Percentiles rank a stretch among this genome's conserved stretches.
Conservation (phyloP, 495 filamentous ascomycete genomes). For the Antarctomyces pellizariae region DNA sequence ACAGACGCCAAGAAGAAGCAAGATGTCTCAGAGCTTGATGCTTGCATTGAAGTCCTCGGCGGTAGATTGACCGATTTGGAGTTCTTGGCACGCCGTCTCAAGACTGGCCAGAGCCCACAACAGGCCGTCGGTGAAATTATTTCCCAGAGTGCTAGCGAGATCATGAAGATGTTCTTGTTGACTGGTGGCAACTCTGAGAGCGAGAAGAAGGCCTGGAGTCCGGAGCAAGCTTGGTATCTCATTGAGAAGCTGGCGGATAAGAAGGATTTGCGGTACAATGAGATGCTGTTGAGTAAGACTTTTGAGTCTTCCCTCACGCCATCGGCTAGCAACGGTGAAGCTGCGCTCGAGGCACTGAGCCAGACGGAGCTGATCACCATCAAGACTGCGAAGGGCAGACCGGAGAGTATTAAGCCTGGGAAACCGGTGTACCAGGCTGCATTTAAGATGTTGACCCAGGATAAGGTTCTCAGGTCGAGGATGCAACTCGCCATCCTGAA, state of each 20-base stretch:
- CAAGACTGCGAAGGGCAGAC: slow-evolving; percentile 46
- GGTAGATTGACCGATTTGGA: slow-evolving; percentile 87
- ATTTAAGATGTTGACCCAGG: slow-evolving; percentile 44
- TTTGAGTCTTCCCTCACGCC: slow-evolving; percentile 31
- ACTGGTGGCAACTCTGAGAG: slow-evolving; percentile 15
- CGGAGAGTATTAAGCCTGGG: slow-evolving; percentile 49
- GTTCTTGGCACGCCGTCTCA: slow-evolving; percentile 74
- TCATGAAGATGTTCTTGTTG: slow-evolving; percentile 80
- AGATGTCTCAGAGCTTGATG: slow-evolving; percentile 44
- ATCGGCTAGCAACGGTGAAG: slow-evolving; percentile 29
- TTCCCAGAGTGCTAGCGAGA: slow-evolving; percentile 65
- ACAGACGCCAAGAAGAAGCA: slow-evolving; percentile 12
- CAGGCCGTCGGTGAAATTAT: slow-evolving; percentile 79
- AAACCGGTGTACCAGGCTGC: slow-evolving; percentile 76
- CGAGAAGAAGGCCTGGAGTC: slow-evolving; percentile 39
- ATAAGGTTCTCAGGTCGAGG: slow-evolving; percentile 44
- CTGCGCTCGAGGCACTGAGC: slow-evolving; percentile 52
- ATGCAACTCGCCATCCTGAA: slow-evolving; percentile 50
- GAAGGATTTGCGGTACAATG: slow-evolving; percentile 52
- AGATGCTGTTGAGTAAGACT: slow-evolving; percentile 48
- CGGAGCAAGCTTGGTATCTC: slow-evolving; percentile 75
- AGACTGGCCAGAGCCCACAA: slow-evolving; percentile 64
- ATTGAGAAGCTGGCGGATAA: slow-evolving; percentile 45
- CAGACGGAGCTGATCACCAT: slow-evolving; percentile 76
- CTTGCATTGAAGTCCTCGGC: slow-evolving; percentile 58